Evolutionary conservation across 768 basidiomycete species (phyloP), one percentile per base, ranked within the genome.

Genomic region (Tubosaeta sp.): DNA sequence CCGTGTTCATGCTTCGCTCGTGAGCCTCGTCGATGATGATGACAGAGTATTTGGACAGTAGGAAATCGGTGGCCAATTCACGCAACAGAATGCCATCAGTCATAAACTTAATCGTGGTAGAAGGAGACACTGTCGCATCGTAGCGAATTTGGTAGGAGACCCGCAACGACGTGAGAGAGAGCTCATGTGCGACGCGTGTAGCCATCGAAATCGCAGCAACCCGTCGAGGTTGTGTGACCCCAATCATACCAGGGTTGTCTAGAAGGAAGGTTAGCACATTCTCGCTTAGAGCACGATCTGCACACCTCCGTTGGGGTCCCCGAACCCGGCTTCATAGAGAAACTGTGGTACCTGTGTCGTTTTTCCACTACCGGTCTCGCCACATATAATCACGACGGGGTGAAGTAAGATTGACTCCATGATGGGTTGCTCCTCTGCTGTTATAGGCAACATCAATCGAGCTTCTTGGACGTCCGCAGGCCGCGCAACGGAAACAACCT

Each of bases 241-340:
- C 96, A 59, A 99, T 93, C 84, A 98, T 95, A 1, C 96, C 96
- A 30, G 94, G 90, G 66, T 97, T 96, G 36, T 95, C 95, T 95
- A 38, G 36, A 2, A 47, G 13, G 53, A 55, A 48, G 42, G 24
- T 55, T 38, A 59, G 48, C 12, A 24, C 16, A 12, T 40, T 31
- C 11, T 39, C 21, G 39, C 44, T 19, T 51, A 41, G 18, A 22
- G 39, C 25, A 27, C 8, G 27, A 38, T 27, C 57, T 79, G 8
- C 54, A 48, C 64, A 94, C 94, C 91, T 62, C 88, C 90, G 14
- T 77, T 83, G 8, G 83, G 76, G 42, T 81, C 80, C 2, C 95
- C 96, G 65, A 94, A 98, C 0, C 96, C 96, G 19, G 90, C 91
- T 67, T 99, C 96, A 54, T 87, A 97, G n/a, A 99, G 75, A 70